A percentile compares a stretch with the other conserved stretches of the same genome.
These are phyloP conservation scores for Stereocaulon alpinum DNA, from an alignment of 495 filamentous ascomycete species.

Conservation along the genomic window DNA sequence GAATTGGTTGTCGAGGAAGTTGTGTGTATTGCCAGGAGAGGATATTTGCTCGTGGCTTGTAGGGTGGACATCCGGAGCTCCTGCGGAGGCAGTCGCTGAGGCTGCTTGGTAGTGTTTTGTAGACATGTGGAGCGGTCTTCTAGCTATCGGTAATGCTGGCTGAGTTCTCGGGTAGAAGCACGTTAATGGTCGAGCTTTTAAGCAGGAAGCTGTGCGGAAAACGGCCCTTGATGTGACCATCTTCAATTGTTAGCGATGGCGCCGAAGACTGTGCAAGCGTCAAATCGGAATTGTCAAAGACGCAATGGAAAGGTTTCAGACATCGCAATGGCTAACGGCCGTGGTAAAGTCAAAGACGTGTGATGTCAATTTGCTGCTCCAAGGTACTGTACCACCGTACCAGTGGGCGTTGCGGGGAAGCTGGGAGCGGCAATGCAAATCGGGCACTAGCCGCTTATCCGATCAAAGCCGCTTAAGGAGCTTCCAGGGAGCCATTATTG, in stretches of 20 bases:
- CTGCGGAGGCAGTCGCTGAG: slow-evolving; percentile 40
- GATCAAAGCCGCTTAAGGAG: too few relatives aligned
- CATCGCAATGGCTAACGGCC: not conserved
- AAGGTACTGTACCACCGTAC: too few relatives aligned
- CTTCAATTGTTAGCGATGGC: not conserved
- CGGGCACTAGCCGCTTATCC: too few relatives aligned
- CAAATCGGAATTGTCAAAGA: not conserved
- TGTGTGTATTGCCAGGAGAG: slow-evolving; percentile 67
- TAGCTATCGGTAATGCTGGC: not conserved
- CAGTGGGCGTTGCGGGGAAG: slow-evolving; percentile 4
- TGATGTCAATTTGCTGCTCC: not conserved
- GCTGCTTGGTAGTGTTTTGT: slow-evolving; percentile 19
- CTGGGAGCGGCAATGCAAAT: slow-evolving; percentile 1
- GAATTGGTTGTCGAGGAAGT: slow-evolving; percentile 90
- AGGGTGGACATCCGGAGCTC: slow-evolving; percentile 59
- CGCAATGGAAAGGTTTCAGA: not conserved
- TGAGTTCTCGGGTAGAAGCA: not conserved
- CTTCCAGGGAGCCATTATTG: too few relatives aligned
- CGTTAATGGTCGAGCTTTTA: not conserved
- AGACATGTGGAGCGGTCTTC: slow-evolving; percentile 5
- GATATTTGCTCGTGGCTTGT: slow-evolving; percentile 72
- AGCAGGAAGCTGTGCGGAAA: not conserved
- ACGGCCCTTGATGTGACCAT: not conserved
- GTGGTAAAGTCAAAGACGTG: not conserved
- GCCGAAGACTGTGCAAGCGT: not conserved